A percentile compares a stretch with the other conserved stretches of the same genome.
These are phyloP conservation scores for Penicillium pancosmium DNA, from an alignment of 495 filamentous ascomycete genomes.

Conservation along the genomic window DNA sequence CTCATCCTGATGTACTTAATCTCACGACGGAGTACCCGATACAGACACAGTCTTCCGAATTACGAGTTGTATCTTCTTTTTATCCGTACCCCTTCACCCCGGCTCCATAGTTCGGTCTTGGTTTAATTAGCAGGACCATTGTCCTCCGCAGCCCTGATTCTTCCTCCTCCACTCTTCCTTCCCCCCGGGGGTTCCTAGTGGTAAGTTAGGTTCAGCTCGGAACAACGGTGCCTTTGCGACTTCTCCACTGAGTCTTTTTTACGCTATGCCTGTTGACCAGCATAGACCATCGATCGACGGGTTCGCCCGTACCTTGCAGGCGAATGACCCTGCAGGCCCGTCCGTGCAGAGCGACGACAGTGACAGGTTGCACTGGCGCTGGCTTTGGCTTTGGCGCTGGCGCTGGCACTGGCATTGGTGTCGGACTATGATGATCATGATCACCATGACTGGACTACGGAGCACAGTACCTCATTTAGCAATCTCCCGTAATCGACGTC, in stretches of 20 bases:
- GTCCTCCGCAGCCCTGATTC: neutral
- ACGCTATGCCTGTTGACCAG: neutral
- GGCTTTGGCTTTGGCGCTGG: neutral
- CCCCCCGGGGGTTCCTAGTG: no score
- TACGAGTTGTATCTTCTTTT: neutral
- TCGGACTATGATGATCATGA: no score
- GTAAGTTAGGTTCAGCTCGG: neutral
- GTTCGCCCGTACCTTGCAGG: slow-evolving; percentile 39
- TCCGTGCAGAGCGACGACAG: slow-evolving; percentile 24
- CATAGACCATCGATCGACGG: slow-evolving; percentile 26
- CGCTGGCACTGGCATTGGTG: neutral
- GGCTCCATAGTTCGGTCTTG: neutral
- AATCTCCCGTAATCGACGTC: no score
- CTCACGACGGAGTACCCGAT: no score
- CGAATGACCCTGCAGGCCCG: slow-evolving; percentile 30
- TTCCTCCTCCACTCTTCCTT: neutral
- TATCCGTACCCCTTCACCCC: neutral
- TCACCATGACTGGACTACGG: no score
- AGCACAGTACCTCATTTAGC: no score
- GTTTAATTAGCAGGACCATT: slow-evolving; percentile 1
- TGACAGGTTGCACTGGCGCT: neutral
- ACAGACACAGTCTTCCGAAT: no score
- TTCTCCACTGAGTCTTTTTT: slow-evolving; percentile 3
- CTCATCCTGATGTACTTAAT: neutral
- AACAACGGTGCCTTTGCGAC: neutral